Base-by-base conservation (phyloP, 768 basidiomycete species). In the Trametes cubensis region DNA sequence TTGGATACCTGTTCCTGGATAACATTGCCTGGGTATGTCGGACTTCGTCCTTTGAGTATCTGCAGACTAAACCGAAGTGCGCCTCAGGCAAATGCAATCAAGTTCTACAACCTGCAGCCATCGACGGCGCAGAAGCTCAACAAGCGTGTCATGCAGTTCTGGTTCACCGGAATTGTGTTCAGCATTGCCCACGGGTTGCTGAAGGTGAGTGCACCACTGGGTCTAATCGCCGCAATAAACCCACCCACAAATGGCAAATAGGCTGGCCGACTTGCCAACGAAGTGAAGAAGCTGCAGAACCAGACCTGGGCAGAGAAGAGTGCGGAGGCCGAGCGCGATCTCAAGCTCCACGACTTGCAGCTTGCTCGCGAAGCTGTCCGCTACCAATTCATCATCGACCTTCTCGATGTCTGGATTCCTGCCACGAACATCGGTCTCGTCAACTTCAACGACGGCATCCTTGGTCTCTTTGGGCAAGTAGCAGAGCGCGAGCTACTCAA, bases 381-480 rank as follows among this genome's bases (percentile, higher is more conserved):
- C 28, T 84, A 85, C 65, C 97, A 98, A 74, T 83, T 98, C 67
- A 76, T 89, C 57, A 86, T 92, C 61, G 97, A 99, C 73, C 70
- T 85, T 20, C 79, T 95, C 60, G 97, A 99, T 72, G 75, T 94
- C 61, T 95, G 89, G 87, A 86, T 95, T 68, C 97, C 97, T 6
- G 90, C 94, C 7, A 87, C 88, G 20, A 89, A 83, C 60, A 81
- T 95, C 42, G 92, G 89, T 17, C 77, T 91, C 55, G 81, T 87
- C 64, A 82, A 83, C 66, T 68, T 95, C 66, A 93, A 89, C 71
- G 97, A 98, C 62, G 95, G 96, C 25, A 70, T 85, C 20, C 76
- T 96, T 28, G 96, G 97, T 57, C 79, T 92, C 60, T 81, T 92
- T 65, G 97, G 96, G 93, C 96, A 63, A 69, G 83, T 76, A 18